Conservation (phyloP, 208 protist genomes). For the Wallacemonas sp. region DNA sequence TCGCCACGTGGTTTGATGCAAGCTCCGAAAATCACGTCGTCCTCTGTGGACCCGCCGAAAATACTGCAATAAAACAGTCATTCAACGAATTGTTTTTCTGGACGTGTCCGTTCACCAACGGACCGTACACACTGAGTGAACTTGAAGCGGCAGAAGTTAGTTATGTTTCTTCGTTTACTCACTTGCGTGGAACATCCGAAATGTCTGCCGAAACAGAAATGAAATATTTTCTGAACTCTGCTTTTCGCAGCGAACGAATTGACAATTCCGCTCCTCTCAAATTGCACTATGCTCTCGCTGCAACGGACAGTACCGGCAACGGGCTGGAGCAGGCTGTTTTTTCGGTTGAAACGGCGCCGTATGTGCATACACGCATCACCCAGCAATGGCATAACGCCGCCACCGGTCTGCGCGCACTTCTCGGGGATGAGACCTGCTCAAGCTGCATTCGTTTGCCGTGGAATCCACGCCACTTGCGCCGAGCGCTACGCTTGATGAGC, state of each 20-base stretch:
- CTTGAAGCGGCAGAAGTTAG: neutral
- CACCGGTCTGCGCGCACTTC: conserved; percentile 39
- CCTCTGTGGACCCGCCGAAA: neutral
- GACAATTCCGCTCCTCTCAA: conserved; percentile 28
- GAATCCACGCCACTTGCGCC: conserved; percentile 73
- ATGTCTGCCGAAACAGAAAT: conserved; percentile 8
- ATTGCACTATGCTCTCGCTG: conserved; percentile 59
- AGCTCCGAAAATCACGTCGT: conserved; percentile 1
- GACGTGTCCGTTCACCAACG: conserved; percentile 18
- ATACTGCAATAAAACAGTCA: neutral
- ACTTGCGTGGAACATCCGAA: neutral
- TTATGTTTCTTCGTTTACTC: conserved; percentile 5
- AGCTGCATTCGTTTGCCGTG: conserved; percentile 47
- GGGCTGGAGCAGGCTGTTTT: conserved; percentile 39
- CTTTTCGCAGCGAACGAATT: neutral
- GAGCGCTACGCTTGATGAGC: conserved; percentile 56
- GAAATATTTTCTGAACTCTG: conserved; percentile 15
- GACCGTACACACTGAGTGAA: conserved; percentile 18
- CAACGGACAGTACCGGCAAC: neutral
- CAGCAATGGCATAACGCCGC: conserved; percentile 86
- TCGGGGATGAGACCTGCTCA: conserved; percentile 14
- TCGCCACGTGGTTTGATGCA: conserved; percentile 14
- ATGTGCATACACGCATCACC: conserved; percentile 68
- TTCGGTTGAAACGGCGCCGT: conserved; percentile 57
- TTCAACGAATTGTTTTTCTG: conserved; percentile 6